phyloP scores from a whole-genome alignment of 2,329 filamentous ascomycete species.

The Ceratocystis destructans region DNA sequence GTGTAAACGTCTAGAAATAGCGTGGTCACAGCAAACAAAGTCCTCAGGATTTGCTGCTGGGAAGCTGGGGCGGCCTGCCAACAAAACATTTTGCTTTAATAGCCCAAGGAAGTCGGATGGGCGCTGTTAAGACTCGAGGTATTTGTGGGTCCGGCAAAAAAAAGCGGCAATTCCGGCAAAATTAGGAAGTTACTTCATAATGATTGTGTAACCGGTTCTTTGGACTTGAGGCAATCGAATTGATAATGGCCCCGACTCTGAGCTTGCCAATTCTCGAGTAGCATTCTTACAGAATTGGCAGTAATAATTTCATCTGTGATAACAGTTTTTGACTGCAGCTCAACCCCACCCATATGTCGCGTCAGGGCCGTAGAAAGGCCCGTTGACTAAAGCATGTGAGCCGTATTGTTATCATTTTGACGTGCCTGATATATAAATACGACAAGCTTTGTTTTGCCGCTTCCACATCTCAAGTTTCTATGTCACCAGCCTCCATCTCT shows the following conservation, averaged over 20 bases:
- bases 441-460: too few species aligned
- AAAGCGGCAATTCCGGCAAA: slow-evolving; percentile 5
- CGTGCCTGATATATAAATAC: not conserved
- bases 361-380: not conserved
- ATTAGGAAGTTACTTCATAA: not conserved
- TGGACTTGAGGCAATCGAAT: not conserved
- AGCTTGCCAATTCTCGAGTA: too few species aligned
- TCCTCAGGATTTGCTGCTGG: not conserved
- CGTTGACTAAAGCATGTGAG: not conserved
- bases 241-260: too few species aligned
- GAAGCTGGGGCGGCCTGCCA: not conserved
- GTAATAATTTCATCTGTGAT: not conserved
- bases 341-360: not conserved
- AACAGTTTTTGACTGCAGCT: not conserved
- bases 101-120: not conserved
- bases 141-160: slow-evolving; percentile 9
- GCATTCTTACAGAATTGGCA: too few species aligned
- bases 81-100: not conserved
- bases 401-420: not conserved
- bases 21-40: too few species aligned
- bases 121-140: not conserved
- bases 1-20: too few species aligned
- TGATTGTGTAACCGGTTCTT: not conserved
- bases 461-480: too few species aligned
- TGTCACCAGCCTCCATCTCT: too few species aligned